A percentile compares a stretch with the other conserved stretches of the same genome.
Evolutionary conservation across 2,329 filamentous ascomycete genomes (phyloP).

Genomic region (Microcera coccophila): DNA sequence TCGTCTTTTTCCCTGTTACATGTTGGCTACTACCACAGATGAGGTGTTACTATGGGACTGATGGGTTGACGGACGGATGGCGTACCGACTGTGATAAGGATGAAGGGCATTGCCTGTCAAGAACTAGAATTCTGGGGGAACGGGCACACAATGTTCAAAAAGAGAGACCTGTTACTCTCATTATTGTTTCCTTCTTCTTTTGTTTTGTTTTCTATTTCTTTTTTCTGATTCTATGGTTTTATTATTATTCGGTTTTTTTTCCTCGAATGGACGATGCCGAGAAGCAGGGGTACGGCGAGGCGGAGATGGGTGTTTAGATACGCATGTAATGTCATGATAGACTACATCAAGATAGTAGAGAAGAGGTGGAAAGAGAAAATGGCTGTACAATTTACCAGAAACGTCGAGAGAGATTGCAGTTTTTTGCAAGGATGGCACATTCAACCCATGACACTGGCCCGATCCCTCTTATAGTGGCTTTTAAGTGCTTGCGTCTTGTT

Average conservation of each 20-base stretch:
- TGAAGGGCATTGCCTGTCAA: conserved; percentile 11
- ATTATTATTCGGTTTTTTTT: background rate
- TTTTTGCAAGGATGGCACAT: too few relatives aligned
- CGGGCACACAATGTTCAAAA: background rate
- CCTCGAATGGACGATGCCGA: conserved; percentile 2
- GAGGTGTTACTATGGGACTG: too few relatives aligned
- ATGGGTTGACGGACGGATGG: conserved; percentile 21
- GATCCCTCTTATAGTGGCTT: background rate
- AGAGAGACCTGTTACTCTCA: too few relatives aligned
- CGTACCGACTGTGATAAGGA: conserved; percentile 12
- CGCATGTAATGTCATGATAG: conserved; percentile 13
- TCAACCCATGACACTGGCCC: too few relatives aligned
- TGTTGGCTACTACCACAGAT: too few relatives aligned
- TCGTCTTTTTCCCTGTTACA: too few relatives aligned
- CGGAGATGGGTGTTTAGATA: conserved; percentile 4
- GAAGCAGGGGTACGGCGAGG: background rate
- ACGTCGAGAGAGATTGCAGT: too few relatives aligned
- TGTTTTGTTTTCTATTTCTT: background rate
- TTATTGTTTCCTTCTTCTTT: too few relatives aligned
- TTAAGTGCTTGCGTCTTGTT: background rate
- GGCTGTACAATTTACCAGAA: conserved; percentile 21
- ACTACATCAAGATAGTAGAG: conserved; percentile 14
- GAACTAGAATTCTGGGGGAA: conserved; percentile 12
- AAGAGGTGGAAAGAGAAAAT: conserved; percentile 4
- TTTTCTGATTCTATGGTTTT: background rate